Evolutionary conservation across 495 filamentous ascomycete genomes (phyloP).

Genomic region (Neurospora sp.): DNA sequence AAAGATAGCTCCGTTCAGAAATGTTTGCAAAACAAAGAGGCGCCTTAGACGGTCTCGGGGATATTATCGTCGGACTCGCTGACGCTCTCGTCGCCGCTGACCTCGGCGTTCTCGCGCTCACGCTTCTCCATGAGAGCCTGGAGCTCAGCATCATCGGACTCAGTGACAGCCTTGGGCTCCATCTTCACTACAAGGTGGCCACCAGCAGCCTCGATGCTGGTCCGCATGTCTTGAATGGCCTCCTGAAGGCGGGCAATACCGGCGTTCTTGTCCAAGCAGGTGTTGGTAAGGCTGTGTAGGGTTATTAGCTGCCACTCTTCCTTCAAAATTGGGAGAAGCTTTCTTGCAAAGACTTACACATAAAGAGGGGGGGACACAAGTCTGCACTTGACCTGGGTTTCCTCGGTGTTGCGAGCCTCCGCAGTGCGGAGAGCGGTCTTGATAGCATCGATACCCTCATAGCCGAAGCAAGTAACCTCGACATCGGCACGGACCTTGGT

Average conservation of each 20-base stretch:
- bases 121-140: conserved; percentile 98
- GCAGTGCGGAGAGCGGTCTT: conserved; percentile 80
- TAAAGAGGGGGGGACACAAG: conserved; percentile 93
- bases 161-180: conserved; percentile 97
- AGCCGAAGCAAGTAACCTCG: conserved; percentile 95
- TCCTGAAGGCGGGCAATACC: conserved; percentile 77
- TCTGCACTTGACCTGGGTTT: conserved; percentile 92
- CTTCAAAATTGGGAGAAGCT: background rate
- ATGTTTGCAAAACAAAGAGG: background rate
- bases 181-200: conserved; percentile 83
- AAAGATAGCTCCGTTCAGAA: background rate
- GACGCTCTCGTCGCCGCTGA: conserved; percentile 90
- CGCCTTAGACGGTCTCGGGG: conserved; percentile 33
- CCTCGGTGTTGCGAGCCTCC: conserved; percentile 77
- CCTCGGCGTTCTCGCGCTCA: conserved; percentile 92
- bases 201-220: conserved; percentile 60
- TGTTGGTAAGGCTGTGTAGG: conserved; percentile 55
- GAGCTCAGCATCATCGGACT: conserved; percentile 93
- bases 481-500: conserved; percentile 97
- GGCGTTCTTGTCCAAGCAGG: conserved; percentile 82
- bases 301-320: background rate
- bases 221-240: conserved; percentile 75
- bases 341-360: conserved; percentile 39
- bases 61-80: conserved; percentile 82
- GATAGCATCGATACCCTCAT: conserved; percentile 97